Conservation (phyloP, 345 rosid genomes). For the Eutrema japonicum region DNA sequence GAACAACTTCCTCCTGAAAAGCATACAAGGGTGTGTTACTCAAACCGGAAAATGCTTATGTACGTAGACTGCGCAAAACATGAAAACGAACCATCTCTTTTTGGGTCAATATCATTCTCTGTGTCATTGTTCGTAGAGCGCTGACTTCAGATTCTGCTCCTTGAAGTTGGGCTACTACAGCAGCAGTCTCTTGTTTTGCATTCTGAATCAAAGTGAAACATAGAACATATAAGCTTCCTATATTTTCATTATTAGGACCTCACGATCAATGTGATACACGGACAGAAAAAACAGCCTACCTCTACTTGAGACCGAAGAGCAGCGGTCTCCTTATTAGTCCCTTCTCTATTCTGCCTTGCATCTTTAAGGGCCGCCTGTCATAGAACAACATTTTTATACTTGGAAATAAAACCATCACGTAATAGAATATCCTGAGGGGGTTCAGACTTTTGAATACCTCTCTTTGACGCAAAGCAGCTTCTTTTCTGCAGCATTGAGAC, state of each 20-base stretch:
- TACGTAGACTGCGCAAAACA: conserved; percentile 6
- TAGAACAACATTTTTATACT: conserved; percentile 13
- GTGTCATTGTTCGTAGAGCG: conserved; percentile 82
- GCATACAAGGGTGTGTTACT: conserved; percentile 33
- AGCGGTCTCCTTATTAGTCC: conserved; percentile 63
- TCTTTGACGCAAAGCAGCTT: conserved; percentile 93
- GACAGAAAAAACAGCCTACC: conserved; percentile 48
- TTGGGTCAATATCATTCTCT: conserved; percentile 96
- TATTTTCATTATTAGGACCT: conserved; percentile 8
- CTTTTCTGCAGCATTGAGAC: conserved; percentile 68
- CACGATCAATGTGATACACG: conserved; percentile 18
- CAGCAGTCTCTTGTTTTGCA: conserved; percentile 65
- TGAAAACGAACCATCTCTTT: conserved; percentile 90
- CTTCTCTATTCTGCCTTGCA: conserved; percentile 66
- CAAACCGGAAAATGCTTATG: conserved; percentile 2
- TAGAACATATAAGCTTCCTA: conserved; percentile 10
- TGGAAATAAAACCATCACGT: conserved; percentile 26
- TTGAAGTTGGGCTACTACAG: conserved; percentile 57
- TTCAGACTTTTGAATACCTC: conserved; percentile 60
- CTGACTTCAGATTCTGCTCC: conserved; percentile 90
- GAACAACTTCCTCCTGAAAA: conserved; percentile 98
- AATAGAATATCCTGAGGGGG: conserved; percentile 5
- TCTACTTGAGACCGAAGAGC: conserved; percentile 75
- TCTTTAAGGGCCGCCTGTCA: conserved; percentile 90
- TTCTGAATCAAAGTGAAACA: conserved; percentile 59